Evolutionary conservation across 345 rosid species (phyloP), one percentile per base, ranked within the genome.

Genomic region (Cochlearia excelsa): DNA sequence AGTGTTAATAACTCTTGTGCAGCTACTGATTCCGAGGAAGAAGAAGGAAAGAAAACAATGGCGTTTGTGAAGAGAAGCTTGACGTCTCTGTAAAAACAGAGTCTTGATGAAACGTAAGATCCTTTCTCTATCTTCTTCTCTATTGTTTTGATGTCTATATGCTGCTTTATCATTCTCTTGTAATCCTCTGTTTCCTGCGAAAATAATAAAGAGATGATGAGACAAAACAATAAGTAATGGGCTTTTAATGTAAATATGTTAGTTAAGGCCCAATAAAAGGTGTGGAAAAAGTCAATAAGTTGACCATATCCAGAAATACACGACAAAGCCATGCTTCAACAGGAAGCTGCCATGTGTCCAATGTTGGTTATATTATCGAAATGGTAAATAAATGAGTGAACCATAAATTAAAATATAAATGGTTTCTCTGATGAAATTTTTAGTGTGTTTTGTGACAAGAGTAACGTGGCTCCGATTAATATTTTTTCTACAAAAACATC

Each of bases 1-100:
- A 81, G 72, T 9, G 54, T 59, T 61, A 77, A 75, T 47, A 88
- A 79, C 39, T 83, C 73, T 7, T 57, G 73, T 49, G 95, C 87
- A 9, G 90, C 62, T 39, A 6, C n/a, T 5, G 68, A 82, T 39
- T 82, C 80, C 0, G 59, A 65, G 7, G 92, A 84, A 40, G 76
- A 55, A 46, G 73, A 43, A 30, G 87, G 78, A 64, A 75, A 87
- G 77, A 75, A 82, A 39, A 87, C 79, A 46, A 84, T 39, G 57
- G 81, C 82, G 68, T 87, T 87, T 73, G 75, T 78, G 76, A 81
- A 75, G 69, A 87, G 82, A 73, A 84, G 88, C 67, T 79, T 66
- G 26, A 87, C 72, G 67, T 87, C 95, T 46, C 88, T 80, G 65
- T 80, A 78, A 66, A 82, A 82, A 1, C 54, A 11, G 29, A 78